phyloP scores from a whole-genome alignment of 352 stramenopile species.

The Phytophthora palmivora region DNA sequence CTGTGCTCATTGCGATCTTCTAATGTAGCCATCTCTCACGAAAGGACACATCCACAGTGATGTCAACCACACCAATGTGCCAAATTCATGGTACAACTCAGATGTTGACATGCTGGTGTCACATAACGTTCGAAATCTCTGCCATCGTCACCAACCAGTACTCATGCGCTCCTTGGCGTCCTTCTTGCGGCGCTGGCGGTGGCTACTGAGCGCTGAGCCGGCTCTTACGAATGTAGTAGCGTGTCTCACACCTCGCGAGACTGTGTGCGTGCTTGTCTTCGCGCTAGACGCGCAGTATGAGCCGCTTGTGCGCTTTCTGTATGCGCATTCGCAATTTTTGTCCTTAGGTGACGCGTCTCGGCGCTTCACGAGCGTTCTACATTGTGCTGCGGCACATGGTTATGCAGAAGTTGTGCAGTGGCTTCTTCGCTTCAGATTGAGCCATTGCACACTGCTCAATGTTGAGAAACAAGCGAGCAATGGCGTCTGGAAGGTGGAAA shows the following conservation, averaged over 20 bases:
- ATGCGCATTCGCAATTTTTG: conserved; percentile 36
- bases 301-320: conserved; percentile 38
- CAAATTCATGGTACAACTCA: neutral
- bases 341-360: conserved; percentile 34
- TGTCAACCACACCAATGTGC: neutral
- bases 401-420: conserved; percentile 38
- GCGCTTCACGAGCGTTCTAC: conserved; percentile 40
- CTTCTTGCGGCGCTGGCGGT: conserved; percentile 31
- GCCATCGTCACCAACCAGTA: conserved; percentile 8
- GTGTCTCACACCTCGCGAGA: conserved; percentile 36
- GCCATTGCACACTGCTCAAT: conserved; percentile 15
- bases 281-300: conserved; percentile 38
- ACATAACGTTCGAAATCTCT: neutral
- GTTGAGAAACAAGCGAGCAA: conserved; percentile 9
- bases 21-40: conserved; percentile 19
- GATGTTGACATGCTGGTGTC: neutral
- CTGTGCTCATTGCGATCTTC: conserved; percentile 15
- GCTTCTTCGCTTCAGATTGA: conserved; percentile 41
- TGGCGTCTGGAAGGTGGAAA: neutral
- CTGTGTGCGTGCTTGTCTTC: conserved; percentile 41
- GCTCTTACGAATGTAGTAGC: conserved; percentile 27
- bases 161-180: neutral
- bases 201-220: conserved; percentile 24
- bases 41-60: neutral
- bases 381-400: conserved; percentile 44